Base-by-base conservation (phyloP, 805 yeast genomes). In the Tetrapisispora phaffii region DNA sequence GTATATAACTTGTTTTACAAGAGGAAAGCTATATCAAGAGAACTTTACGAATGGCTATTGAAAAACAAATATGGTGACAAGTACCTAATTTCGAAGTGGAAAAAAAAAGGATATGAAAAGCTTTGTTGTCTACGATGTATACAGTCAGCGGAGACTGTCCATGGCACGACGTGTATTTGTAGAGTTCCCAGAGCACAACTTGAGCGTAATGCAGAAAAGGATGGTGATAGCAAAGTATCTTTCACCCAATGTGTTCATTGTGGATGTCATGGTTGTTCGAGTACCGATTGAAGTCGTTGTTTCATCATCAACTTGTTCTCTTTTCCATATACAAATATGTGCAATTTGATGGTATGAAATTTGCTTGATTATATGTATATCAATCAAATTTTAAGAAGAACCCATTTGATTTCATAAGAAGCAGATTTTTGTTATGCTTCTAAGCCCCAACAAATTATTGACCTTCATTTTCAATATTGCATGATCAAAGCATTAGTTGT, bases 191-290 rank as follows among this genome's bases (percentile, higher is more conserved):
- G 77, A 51, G 73, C 73, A 1, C 76, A 71, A 3, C 58, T 79
- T 22, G 63, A 67, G 45, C 52, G 54, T 42, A 67, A 62, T 50
- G 65, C 57, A 20, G 51, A 41, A 17, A 39, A 43, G 39, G 51
- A 49, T 22, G 41, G 41, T 38, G 51, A 51, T 43, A 48, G 51
- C 35, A 41, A 56, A 6, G 52, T 56, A 7, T 61, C 65, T 31
- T 68, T 69, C 48, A 67, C 74, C 13, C 74, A 80, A 51, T 86
- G 94, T 60, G 72, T 82, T 6, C 83, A 80, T 26, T 86, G 95
- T 68, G 96, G 96, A 0, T 86, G 96, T 55, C 68, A 73, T 48
- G 95, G 95, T 6, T 86, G 96, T 59, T 76, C 90, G 2, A 82
- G 88, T 56, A 72, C 78, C 17, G 93, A 84, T 58, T 85, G 57